Base-by-base conservation (phyloP, 352 stramenopile species). In the Plasmopara muralis region DNA sequence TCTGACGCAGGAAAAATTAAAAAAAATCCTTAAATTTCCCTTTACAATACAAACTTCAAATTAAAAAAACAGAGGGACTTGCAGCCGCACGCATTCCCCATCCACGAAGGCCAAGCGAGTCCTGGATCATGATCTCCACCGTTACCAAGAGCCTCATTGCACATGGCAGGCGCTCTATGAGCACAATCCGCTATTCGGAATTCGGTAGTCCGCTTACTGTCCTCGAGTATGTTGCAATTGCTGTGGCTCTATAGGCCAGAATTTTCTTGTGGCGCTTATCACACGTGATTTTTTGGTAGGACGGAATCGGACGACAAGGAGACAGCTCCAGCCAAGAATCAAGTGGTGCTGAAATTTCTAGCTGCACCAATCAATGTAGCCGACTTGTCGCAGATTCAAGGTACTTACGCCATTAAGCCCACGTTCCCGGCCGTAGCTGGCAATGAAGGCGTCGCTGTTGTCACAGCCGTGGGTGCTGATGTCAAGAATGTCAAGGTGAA, bases 311-410 rank as follows among this genome's bases (percentile, higher is more conserved):
- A 89, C 54, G 76, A 86, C 49, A 78, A 83, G 62, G 68, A 85
- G 18, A 60, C 55, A 6, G 50, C 68, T 43, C 64, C 81, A 5
- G 65, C 58, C 35, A 59, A 66, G 13, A 73, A 67, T 43, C 80
- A 95, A 55, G 82, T 95, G 15, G 80, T 77, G 37, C 67, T 96
- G 53, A 89, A 93, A 72, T 93, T 96, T 66, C 60, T 96, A 54
- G 86, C 85, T 16, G 83, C 85, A 39, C 86, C 86, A 6, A 93
- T 96, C 57, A 95, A 96, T 56, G 77, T 89, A 39, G 74, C 85
- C 25, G 86, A 96, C 56, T 69, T 95, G 50, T 89, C 80, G 55
- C 81, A 93, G 74, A 89, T 94, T 43, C 82, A 93, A 64, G 86
- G 86, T 44, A 66, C 72, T 9, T 95, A 95, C 62, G 79, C 78